Percentiles rank a stretch among this genome's conserved stretches.
These are phyloP conservation scores for Wallemia ichthyophaga DNA, from an alignment of 1,284 basidiomycete genomes.

Conservation along the genomic window DNA sequence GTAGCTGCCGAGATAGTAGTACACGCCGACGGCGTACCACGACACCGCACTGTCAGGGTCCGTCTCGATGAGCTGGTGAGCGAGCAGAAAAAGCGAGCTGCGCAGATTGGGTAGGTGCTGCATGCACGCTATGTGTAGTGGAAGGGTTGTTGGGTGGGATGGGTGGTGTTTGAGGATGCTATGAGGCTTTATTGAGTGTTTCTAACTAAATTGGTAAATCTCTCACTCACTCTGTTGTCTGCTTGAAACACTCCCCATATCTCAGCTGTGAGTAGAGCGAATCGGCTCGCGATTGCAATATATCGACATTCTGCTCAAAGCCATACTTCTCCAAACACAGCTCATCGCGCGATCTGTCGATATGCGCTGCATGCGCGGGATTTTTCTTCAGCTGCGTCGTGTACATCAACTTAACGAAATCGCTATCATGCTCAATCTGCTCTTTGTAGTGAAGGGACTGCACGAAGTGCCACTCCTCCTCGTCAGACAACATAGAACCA, in stretches of 20 bases:
- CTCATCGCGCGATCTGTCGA: not conserved
- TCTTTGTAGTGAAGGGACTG: conserved; percentile 49
- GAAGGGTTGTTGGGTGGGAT: conserved; percentile 57
- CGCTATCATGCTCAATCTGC: conserved; percentile 57
- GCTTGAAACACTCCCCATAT: conserved; percentile 71
- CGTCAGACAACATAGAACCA: conserved; percentile 71
- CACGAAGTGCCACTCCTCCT: conserved; percentile 93
- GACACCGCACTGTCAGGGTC: conserved; percentile 73
- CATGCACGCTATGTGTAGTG: conserved; percentile 89
- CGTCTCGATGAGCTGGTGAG: conserved; percentile 75
- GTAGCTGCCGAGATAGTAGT: conserved; percentile 63
- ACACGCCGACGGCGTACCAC: conserved; percentile 96
- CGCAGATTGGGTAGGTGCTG: conserved; percentile 70
- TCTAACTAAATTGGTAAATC: too few relatives aligned
- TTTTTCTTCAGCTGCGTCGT: conserved; percentile 61
- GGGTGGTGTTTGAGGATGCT: conserved; percentile 54
- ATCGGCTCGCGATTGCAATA: conserved; percentile 71
- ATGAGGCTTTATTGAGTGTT: conserved; percentile 2
- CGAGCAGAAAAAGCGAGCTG: conserved; percentile 73
- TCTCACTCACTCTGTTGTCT: conserved; percentile 40
- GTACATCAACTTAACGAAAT: conserved; percentile 73
- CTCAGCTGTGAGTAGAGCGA: conserved; percentile 59
- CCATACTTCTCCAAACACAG: conserved; percentile 30
- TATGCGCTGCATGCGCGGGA: conserved; percentile 4
- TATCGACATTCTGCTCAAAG: conserved; percentile 65